Percentiles rank a stretch among this genome's conserved stretches.
Conservation (phyloP, 805 yeast species). For the Schizosaccharomyces osmophilus region DNA sequence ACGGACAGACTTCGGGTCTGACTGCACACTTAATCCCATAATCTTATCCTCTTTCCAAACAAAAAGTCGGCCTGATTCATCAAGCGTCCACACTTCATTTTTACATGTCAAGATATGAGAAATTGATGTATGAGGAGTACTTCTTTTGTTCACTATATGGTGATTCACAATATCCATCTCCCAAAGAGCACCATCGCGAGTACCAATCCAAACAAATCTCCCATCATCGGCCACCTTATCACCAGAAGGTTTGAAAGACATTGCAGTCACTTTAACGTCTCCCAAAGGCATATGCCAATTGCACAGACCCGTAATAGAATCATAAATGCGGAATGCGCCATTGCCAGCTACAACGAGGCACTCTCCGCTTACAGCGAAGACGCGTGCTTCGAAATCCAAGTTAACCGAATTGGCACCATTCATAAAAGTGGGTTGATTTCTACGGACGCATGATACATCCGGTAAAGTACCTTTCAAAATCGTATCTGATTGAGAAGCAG, state of each 20-base stretch:
- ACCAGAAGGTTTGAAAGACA: conserved; percentile 9
- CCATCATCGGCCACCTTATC: conserved; percentile 7
- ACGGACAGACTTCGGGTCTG: conserved; percentile 12
- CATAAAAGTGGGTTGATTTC: conserved; percentile 12
- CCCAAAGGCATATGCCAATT: conserved; percentile 10
- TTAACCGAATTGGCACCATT: conserved; percentile 9
- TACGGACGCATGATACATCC: conserved; percentile 13
- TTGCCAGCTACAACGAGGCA: conserved; percentile 8
- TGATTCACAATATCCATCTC: conserved; percentile 10
- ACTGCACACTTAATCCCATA: conserved; percentile 8
- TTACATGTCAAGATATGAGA: conserved; percentile 8
- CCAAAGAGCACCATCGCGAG: conserved; percentile 15
- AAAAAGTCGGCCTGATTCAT: conserved; percentile 17
- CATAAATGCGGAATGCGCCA: conserved; percentile 9
- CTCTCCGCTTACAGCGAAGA: conserved; percentile 9
- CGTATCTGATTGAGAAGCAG: not conserved
- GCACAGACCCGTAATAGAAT: conserved; percentile 8
- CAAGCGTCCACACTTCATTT: conserved; percentile 14
- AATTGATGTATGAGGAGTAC: conserved; percentile 9
- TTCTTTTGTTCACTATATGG: conserved; percentile 8
- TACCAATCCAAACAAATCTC: conserved; percentile 13
- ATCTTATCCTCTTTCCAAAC: conserved; percentile 12
- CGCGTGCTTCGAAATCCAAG: conserved; percentile 9
- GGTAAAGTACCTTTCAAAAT: conserved; percentile 6
- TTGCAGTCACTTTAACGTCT: conserved; percentile 11